Evolutionary conservation across 306 rosid species (phyloP).

Genomic region (Coriaria nepalensis): DNA sequence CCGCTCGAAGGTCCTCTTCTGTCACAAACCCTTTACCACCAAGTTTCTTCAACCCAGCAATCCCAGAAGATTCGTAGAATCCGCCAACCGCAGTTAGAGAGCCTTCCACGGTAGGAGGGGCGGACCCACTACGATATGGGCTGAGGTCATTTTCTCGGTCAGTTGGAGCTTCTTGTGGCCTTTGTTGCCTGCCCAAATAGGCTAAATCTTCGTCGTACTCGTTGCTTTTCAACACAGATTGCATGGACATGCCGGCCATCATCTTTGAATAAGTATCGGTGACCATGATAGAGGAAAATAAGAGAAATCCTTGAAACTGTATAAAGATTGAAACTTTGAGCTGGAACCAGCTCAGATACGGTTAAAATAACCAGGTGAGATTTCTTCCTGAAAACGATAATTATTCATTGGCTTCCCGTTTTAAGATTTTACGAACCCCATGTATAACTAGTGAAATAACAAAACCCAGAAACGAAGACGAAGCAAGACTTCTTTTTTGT

Average conservation of each 20-base stretch:
- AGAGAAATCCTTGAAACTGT: conserved; percentile 9
- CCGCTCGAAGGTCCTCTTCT: conserved; percentile 36
- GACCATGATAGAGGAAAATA: conserved; percentile 28
- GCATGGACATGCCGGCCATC: conserved; percentile 66
- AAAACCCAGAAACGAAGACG: background rate
- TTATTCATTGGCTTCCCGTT: no score
- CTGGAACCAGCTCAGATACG: conserved; percentile 17
- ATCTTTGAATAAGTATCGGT: conserved; percentile 47
- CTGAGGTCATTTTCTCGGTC: conserved; percentile 57
- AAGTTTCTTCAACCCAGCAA: conserved; percentile 18
- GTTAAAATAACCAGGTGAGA: conserved; percentile 8
- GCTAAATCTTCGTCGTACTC: conserved; percentile 54
- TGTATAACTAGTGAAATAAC: no score
- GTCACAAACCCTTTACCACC: conserved; percentile 22
- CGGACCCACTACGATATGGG: conserved; percentile 75
- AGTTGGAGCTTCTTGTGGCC: conserved; percentile 35
- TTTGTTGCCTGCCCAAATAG: conserved; percentile 35
- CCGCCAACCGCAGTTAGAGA: conserved; percentile 59
- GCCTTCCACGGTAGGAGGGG: conserved; percentile 88
- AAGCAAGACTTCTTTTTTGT: conserved; percentile 6
- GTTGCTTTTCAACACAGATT: conserved; percentile 44
- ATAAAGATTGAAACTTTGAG: conserved; percentile 30
- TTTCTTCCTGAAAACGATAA: background rate
- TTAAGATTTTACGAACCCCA: no score
- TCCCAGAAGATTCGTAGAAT: conserved; percentile 26